Conservation (phyloP, 164 flowering plant genomes). For the Stephania cephalantha region DNA sequence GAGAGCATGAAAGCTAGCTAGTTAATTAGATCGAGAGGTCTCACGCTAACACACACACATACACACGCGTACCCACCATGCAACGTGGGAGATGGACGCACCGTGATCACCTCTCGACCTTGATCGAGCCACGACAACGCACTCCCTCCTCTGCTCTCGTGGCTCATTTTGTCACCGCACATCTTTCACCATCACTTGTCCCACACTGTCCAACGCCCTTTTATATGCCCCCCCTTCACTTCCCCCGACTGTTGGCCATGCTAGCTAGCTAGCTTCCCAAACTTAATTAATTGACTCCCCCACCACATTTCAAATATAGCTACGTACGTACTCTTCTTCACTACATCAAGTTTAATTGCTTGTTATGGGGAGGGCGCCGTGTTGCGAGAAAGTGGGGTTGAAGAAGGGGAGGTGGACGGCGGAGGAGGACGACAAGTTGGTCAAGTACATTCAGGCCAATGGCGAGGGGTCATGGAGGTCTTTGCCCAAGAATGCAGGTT, state of each 20-base stretch:
- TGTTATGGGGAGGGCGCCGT: slow-evolving; percentile 86
- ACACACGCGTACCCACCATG: too few relatives aligned
- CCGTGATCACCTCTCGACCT: slow-evolving; percentile 35
- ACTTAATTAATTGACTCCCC: too few relatives aligned
- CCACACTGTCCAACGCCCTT: neutral
- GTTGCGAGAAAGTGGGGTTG: slow-evolving; percentile 85
- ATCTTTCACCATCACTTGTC: neutral
- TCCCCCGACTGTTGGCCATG: neutral
- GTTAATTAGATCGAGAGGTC: neutral
- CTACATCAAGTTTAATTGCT: too few relatives aligned
- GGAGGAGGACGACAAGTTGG: slow-evolving; percentile 69
- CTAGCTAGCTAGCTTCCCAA: too few relatives aligned
- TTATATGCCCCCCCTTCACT: neutral
- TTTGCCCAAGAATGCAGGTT: slow-evolving; percentile 89
- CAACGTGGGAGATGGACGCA: slow-evolving; percentile 45
- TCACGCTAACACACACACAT: neutral
- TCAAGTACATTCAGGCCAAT: slow-evolving; percentile 55
- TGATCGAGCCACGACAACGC: slow-evolving; percentile 45
- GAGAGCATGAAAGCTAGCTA: neutral
- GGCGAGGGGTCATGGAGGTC: slow-evolving; percentile 95
- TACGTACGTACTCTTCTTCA: too few relatives aligned
- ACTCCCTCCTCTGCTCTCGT: slow-evolving; percentile 20
- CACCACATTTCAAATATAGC: too few relatives aligned
- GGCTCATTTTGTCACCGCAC: slow-evolving; percentile 33
- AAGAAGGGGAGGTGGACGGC: slow-evolving; percentile 86